phyloP scores from a whole-genome alignment of 345 rosid species.

The Salix dunnii region DNA sequence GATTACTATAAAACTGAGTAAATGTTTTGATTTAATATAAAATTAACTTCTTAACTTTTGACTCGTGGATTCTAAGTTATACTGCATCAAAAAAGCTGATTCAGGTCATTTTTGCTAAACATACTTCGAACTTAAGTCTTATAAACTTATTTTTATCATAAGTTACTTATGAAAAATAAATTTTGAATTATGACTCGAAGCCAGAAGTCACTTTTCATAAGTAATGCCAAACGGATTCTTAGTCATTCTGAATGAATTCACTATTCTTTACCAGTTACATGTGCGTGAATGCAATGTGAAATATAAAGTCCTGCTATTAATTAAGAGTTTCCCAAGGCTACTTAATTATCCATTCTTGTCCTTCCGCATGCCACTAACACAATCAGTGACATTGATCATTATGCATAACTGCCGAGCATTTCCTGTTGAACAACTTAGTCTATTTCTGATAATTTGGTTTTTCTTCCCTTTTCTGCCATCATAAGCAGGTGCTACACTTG shows the following conservation, averaged over 20 bases:
- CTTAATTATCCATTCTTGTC: background rate
- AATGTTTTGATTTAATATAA: no score
- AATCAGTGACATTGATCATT: background rate
- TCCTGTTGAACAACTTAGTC: background rate
- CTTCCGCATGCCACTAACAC: background rate
- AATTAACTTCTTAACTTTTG: no score
- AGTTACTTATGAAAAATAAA: background rate
- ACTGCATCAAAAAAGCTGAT: background rate
- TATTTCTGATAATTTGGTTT: background rate
- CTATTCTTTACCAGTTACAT: background rate
- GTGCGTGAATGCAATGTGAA: background rate
- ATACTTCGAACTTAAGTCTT: background rate
- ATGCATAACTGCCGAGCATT: background rate
- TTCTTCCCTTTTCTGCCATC: background rate
- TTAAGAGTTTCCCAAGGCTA: background rate
- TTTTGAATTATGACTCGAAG: background rate
- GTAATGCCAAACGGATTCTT: background rate
- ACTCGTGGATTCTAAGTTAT: background rate
- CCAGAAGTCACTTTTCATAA: background rate
- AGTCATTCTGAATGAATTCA: background rate
- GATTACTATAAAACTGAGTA: no score
- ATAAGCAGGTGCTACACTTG: constrained; percentile 82
- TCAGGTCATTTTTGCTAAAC: background rate
- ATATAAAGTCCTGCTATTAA: background rate
- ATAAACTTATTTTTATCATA: background rate